Evolutionary conservation across 495 filamentous ascomycete species (phyloP).

Genomic region (Penicillium lagena): DNA sequence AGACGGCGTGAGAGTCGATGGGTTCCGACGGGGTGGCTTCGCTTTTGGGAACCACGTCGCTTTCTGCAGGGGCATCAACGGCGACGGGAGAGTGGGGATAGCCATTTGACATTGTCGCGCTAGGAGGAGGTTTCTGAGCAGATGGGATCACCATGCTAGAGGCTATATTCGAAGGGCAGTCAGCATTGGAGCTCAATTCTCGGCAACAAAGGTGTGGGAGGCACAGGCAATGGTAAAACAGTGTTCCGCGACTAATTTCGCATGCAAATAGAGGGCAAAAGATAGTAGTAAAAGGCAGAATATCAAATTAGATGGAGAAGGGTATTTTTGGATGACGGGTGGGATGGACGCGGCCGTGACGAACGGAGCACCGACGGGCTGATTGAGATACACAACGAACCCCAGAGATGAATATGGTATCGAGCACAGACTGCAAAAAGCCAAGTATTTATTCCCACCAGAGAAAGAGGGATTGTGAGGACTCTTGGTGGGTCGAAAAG

Average conservation of each 20-base stretch:
- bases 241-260: constrained; percentile 31
- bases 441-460: background rate
- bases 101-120: constrained; percentile 42
- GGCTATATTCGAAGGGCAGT: constrained; percentile 35
- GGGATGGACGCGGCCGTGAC: constrained; percentile 33
- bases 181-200: constrained; percentile 40
- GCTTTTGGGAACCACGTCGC: constrained; percentile 34
- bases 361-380: constrained; percentile 15
- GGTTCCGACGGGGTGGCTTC: constrained; percentile 49
- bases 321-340: constrained; percentile 39
- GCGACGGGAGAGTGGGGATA: constrained; percentile 35
- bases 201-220: constrained; percentile 10
- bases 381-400: constrained; percentile 18
- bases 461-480: constrained; percentile 16
- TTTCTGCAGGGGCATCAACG: constrained; percentile 28
- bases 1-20: constrained; percentile 33
- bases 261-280: constrained; percentile 18
- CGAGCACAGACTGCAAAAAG: constrained; percentile 7
- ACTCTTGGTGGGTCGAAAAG: constrained; percentile 39
- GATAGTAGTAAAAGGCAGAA: constrained; percentile 20
- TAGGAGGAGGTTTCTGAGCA: constrained; percentile 34
- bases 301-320: constrained; percentile 31
- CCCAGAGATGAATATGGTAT: constrained; percentile 8
- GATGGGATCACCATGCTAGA: constrained; percentile 50
- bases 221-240: constrained; percentile 15